Evolutionary conservation across 306 rosid genomes (phyloP), one percentile per base, ranked within the genome.

Genomic region (Benincasa hispida): DNA sequence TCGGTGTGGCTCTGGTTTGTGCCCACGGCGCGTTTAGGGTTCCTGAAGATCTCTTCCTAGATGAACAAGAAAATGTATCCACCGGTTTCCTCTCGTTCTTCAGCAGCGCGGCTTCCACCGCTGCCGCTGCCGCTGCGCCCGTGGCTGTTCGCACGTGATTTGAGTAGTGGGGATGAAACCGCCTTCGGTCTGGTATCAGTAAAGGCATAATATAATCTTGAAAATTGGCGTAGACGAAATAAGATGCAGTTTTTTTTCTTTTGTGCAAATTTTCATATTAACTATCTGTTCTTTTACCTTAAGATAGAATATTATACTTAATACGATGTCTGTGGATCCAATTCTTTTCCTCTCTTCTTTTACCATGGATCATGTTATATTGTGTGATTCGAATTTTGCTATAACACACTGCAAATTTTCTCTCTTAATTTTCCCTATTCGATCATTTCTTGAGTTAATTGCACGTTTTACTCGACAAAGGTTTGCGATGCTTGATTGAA

Each of bases 31-130:
- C 99, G 0, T 83, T 92, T 73, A 88, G 99, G 85, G 87, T 82
- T 22, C 99, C 99, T 0, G 99, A 95, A 54, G 99, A 95, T 77
- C 96, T 95, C 8, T 95, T 95, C 88, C 84, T 95, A 14, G 99
- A 95, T 47, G 92, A 89, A 12, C 96, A 87, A 77, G 98, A 88
- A 0, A 22, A 2, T 6, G 87, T 86, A 59, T 6, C 88, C 45
- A 84, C 90, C 9, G 97, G 97, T 1, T 92, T 92, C 82, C 87
- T 92, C 24, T 85, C 99, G 1, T 87, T 90, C 90, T 79, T 89
- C 55, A 87, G 91, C 27, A 79, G 82, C 21, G 91, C 96, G 5
- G 96, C 96, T 0, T 70, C 87, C 53, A 86, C 67, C 37, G 93
- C 88, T 8, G 83, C 88, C 18, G 85, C 84, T 0, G 81, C 90